Evolutionary conservation across 305 asterid genomes (phyloP).

Genomic region (Fraxinus platypoda): DNA sequence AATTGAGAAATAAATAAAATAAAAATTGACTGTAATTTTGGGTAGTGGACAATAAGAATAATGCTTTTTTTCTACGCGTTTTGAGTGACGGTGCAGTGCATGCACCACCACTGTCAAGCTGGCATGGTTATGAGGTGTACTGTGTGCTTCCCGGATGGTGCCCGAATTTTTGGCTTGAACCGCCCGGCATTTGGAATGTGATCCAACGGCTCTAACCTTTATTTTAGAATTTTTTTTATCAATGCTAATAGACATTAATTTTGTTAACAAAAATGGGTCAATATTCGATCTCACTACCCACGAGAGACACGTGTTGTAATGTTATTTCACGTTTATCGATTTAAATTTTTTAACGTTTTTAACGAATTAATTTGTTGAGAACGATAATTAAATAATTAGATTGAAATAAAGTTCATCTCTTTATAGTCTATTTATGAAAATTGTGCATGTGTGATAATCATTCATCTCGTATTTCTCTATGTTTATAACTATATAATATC

Average conservation of each 20-base stretch:
- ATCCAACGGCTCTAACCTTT: neutral
- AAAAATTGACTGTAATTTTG: neutral
- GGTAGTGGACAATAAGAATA: slow-evolving; percentile 13
- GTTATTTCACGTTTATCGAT: neutral
- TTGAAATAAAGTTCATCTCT: neutral
- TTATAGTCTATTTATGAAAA: neutral
- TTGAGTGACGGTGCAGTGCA: slow-evolving; percentile 24
- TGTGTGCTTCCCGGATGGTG: slow-evolving; percentile 20
- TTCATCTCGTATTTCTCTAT: neutral
- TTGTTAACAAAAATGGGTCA: neutral
- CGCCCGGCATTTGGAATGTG: slow-evolving; percentile 1
- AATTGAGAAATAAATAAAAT: slow-evolving; percentile 1
- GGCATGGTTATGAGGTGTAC: slow-evolving; percentile 24
- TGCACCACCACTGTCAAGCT: slow-evolving; percentile 21
- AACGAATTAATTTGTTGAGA: neutral
- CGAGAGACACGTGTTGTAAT: neutral
- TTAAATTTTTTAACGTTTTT: neutral
- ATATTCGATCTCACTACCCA: neutral
- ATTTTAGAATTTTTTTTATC: neutral
- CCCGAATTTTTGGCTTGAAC: slow-evolving; percentile 10
- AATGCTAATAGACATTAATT: neutral
- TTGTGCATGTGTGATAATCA: neutral
- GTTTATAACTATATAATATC: neutral
- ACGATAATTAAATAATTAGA: neutral
- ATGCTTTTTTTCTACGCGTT: slow-evolving; percentile 17